Base-by-base conservation (phyloP, 306 rosid genomes). In the Leucaena leucocephala region DNA sequence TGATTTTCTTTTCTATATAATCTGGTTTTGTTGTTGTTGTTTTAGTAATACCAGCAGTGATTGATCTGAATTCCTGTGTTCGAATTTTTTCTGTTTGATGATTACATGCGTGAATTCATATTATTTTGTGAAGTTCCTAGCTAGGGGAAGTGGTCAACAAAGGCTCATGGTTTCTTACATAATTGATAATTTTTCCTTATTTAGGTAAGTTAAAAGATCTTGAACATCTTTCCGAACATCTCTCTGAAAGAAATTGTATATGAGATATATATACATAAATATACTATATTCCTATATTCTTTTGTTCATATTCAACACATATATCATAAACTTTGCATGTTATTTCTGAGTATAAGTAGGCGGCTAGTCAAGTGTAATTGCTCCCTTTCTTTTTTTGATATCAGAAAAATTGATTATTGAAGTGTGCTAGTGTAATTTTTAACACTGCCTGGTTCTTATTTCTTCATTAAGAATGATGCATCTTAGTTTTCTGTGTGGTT, bases 401-500 rank as follows among this genome's bases (percentile, higher is more conserved):
- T 36, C n/a, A 16, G 43, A 38, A 38, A 65, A 40, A 40, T 22
- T 42, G 17, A 67, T 19, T 67, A 3, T 19, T 40, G 8, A 19
- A 17, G 33, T 34, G 68, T 13, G 17, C 38, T 3, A 15, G 45
- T 65, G 27, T 34, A 8, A 36, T 14, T 36, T 63, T 16, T 64
- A 13, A 22, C 38, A 40, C 12, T 35, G 46, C 68, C 43, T 11
- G 12, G 49, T 63, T 68, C 40, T 74, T 66, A 49, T 79, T 79
- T 43, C 1, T 5, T 17, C 38, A 12, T 4, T 33, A 13, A 11
- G 17, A 19, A 27, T 59, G 27, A 3, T 54, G 14, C 44, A 40
- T 68, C 38, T 69, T 81, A 52, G 67, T 85, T 81, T 81, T 72
- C 74, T 22, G 34, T 46, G 36, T 54, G 33, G 67, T 54, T 58